Percentiles rank a stretch among this genome's conserved stretches.
phyloP scores from a whole-genome alignment of 768 basidiomycete genomes.

The Psilocybe sp. region DNA sequence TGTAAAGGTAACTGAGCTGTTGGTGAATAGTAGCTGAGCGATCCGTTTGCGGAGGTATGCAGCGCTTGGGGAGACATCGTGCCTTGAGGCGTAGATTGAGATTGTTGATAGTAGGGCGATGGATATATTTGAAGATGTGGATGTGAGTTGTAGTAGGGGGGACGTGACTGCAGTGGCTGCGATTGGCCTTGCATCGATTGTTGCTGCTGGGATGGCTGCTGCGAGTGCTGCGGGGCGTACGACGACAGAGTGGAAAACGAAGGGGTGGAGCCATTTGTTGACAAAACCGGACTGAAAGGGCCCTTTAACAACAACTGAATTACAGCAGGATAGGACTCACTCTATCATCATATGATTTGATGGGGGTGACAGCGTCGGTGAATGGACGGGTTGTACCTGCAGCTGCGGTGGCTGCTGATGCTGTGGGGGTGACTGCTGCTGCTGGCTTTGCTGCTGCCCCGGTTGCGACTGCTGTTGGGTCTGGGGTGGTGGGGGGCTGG shows the following conservation, averaged over 20 bases:
- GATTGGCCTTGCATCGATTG: constrained; percentile 3
- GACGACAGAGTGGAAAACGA: constrained; percentile 43
- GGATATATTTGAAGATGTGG: constrained; percentile 19
- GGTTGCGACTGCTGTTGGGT: constrained; percentile 16
- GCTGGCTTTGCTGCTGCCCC: constrained; percentile 20
- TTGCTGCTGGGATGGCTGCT: constrained; percentile 17
- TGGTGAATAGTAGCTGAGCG: no score
- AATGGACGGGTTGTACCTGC: not conserved
- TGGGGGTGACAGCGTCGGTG: constrained; percentile 19
- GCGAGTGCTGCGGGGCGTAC: constrained; percentile 33
- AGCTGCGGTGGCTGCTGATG: constrained; percentile 26
- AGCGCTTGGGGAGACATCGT: no score
- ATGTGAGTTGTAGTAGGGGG: constrained; percentile 12
- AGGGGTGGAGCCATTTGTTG: constrained; percentile 47
- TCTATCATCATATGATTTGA: constrained; percentile 61
- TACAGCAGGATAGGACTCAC: constrained; percentile 39
- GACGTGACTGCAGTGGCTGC: no score
- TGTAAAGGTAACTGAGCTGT: no score
- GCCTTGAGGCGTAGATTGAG: no score
- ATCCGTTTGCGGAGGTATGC: no score
- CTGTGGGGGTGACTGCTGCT: constrained; percentile 25
- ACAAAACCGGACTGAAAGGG: constrained; percentile 53
- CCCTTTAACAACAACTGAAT: constrained; percentile 8
- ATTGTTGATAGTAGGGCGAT: not conserved
- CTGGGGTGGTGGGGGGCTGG: constrained; percentile 28